Percentiles rank a stretch among this genome's conserved stretches.
Evolutionary conservation across 202 grass and related monocot genomes (phyloP).

Genomic region (Carex sylvatica): DNA sequence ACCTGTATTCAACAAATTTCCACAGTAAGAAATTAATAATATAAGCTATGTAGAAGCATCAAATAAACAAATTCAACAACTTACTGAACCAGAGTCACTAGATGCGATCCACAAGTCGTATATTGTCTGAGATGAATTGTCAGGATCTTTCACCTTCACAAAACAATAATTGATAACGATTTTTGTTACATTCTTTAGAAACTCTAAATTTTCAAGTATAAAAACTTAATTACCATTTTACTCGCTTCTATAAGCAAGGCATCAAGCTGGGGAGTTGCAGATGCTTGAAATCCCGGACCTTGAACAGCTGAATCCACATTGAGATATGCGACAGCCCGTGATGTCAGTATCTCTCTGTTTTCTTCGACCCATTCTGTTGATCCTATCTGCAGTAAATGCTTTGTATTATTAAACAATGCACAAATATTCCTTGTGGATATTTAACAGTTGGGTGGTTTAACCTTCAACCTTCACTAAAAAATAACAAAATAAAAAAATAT

Average conservation of each 20-base stretch:
- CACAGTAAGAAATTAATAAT: constrained; percentile 23
- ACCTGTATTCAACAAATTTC: constrained; percentile 44
- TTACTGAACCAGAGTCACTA: constrained; percentile 38
- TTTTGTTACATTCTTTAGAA: background rate
- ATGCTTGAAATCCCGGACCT: constrained; percentile 49
- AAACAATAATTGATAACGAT: constrained; percentile 3
- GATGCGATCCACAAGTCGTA: constrained; percentile 63
- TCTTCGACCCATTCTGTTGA: constrained; percentile 98
- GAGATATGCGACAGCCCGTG: constrained; percentile 71
- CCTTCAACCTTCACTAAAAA: too few species aligned
- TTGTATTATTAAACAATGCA: background rate
- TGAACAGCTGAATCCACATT: constrained; percentile 61
- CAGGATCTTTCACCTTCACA: constrained; percentile 83
- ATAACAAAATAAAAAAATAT: too few species aligned
- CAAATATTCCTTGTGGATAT: background rate
- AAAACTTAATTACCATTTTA: constrained; percentile 45
- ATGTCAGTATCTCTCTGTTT: constrained; percentile 64
- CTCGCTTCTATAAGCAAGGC: constrained; percentile 59
- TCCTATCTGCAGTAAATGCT: constrained; percentile 52
- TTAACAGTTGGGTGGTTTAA: too few species aligned
- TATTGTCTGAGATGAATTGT: constrained; percentile 72
- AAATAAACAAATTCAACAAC: constrained; percentile 32
- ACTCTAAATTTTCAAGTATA: background rate
- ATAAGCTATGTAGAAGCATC: constrained; percentile 8
- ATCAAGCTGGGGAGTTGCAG: constrained; percentile 74